Conservation (phyloP, 352 stramenopile genomes). For the Globisporangium parvum region DNA sequence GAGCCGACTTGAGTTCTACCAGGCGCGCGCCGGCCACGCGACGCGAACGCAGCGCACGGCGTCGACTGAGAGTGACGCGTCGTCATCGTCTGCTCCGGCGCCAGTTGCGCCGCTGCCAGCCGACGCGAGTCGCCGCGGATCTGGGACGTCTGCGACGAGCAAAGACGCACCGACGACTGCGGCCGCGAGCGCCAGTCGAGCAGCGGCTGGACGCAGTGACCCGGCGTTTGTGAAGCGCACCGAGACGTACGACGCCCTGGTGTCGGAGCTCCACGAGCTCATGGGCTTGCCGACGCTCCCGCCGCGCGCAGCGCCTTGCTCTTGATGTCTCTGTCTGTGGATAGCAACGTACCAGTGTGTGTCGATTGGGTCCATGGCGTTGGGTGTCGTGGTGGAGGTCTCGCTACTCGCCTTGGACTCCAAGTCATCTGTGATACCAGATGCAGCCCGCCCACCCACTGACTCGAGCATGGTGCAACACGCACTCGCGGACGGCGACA, state of each 20-base stretch:
- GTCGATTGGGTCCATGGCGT: too few species aligned
- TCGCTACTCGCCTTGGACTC: too few species aligned
- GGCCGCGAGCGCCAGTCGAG: background rate
- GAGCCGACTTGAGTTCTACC: slow-evolving; percentile 40
- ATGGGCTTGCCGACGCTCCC: slow-evolving; percentile 46
- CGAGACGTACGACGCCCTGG: slow-evolving; percentile 36
- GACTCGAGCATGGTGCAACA: too few species aligned
- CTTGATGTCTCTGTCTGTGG: background rate
- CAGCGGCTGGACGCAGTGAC: slow-evolving; percentile 15
- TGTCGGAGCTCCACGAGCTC: slow-evolving; percentile 68
- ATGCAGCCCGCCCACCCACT: too few species aligned
- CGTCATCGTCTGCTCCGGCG: background rate
- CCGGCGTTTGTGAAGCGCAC: slow-evolving; percentile 27
- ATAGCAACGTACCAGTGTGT: too few species aligned
- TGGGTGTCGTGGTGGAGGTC: too few species aligned
- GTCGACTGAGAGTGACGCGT: slow-evolving; percentile 6
- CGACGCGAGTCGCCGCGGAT: background rate
- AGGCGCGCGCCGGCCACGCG: background rate
- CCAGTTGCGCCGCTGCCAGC: background rate
- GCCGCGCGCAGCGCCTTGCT: background rate
- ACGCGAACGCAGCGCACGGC: background rate
- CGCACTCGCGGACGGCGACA: too few species aligned
- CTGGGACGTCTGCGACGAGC: slow-evolving; percentile 3
- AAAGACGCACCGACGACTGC: slow-evolving; percentile 4
- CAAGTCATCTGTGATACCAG: too few species aligned